Base-by-base conservation (phyloP, 257 asterid species). In the Vinca minor region DNA sequence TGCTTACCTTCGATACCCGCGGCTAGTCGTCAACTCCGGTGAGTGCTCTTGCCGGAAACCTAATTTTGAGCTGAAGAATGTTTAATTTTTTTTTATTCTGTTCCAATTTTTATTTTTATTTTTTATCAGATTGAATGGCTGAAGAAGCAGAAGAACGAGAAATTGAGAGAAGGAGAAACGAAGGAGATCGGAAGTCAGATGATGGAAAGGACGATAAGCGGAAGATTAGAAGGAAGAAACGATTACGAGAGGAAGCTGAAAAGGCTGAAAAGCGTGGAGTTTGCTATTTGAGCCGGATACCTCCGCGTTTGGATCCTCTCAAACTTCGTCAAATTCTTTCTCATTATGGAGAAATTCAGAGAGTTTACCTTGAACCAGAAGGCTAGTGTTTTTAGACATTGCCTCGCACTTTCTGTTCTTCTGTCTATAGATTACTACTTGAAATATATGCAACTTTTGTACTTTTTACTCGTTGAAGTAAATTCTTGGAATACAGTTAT, bases 291-390 rank as follows among this genome's bases (percentile, higher is more conserved):
- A 88, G 96, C 71, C 79, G 98, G 48, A 77, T 88, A 32, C 95
- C 96, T 62, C 98, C 96, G 32, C 95, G 81, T 68, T 86, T 88
- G 98, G 80, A 88, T 63, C 96, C 91, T 21, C 53, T 75, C 77
- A 82, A 74, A 79, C 85, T 91, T 71, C 88, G 95, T 0, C 90
- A 87, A 66, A 76, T 79, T 73, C 77, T 88, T 17, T 78, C 98
- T 61, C 89, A 80, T 59, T 78, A 73, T 61, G 95, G 95, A 52
- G 95, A 91, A 55, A 81, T 91, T 75, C 82, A 77, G 52, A 80
- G 98, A 62, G 53, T 88, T n/a, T 91, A 83, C 71, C 98, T 91
- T 63, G 62, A 84, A 8, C 95, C 98, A 6, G 92, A 85, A 88
- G 85, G 98, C 86, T 61, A 55, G 66, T 50, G 52, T 35, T n/a